These are phyloP conservation scores for Mortierella alpina DNA, from an alignment of 192 early-diverging fungal genomes.

Conservation along the genomic window DNA sequence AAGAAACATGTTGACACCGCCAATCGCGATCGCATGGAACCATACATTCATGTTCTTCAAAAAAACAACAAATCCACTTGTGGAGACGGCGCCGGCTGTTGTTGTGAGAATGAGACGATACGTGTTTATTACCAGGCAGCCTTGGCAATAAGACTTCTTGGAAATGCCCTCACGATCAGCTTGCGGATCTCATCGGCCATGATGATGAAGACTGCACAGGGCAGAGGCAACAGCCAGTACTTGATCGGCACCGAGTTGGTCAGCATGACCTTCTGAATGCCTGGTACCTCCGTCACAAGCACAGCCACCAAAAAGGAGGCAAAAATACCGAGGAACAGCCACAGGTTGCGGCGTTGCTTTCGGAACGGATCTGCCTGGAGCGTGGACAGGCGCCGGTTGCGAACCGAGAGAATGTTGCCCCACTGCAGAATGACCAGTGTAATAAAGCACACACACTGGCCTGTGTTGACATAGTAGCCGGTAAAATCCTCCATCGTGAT, in stretches of 20 bases:
- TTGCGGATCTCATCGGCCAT: slow-evolving; percentile 76
- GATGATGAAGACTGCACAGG: slow-evolving; percentile 65
- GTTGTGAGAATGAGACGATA: no score
- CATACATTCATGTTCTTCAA: no score
- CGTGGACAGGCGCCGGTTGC: slow-evolving; percentile 68
- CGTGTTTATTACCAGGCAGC: slow-evolving; percentile 64
- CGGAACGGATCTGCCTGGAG: slow-evolving; percentile 72
- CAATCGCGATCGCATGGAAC: no score
- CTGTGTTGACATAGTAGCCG: slow-evolving; percentile 54
- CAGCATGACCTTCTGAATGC: slow-evolving; percentile 67
- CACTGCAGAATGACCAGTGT: slow-evolving; percentile 70
- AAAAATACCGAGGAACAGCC: slow-evolving; percentile 60
- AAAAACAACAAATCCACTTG: background rate
- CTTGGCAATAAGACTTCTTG: slow-evolving; percentile 63
- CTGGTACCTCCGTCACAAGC: slow-evolving; percentile 64
- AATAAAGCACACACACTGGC: slow-evolving; percentile 73
- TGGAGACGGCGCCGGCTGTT: no score
- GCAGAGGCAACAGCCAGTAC: slow-evolving; percentile 75
- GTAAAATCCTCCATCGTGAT: slow-evolving; percentile 61
- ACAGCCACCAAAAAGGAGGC: slow-evolving; percentile 59
- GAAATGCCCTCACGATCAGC: slow-evolving; percentile 58
- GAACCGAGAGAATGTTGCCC: slow-evolving; percentile 66
- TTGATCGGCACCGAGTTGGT: slow-evolving; percentile 67
- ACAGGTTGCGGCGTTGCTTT: slow-evolving; percentile 64
- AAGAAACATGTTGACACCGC: no score